These are phyloP conservation scores for Achaetomium macrosporum DNA, from an alignment of 2,329 filamentous ascomycete species.

Conservation along the genomic window DNA sequence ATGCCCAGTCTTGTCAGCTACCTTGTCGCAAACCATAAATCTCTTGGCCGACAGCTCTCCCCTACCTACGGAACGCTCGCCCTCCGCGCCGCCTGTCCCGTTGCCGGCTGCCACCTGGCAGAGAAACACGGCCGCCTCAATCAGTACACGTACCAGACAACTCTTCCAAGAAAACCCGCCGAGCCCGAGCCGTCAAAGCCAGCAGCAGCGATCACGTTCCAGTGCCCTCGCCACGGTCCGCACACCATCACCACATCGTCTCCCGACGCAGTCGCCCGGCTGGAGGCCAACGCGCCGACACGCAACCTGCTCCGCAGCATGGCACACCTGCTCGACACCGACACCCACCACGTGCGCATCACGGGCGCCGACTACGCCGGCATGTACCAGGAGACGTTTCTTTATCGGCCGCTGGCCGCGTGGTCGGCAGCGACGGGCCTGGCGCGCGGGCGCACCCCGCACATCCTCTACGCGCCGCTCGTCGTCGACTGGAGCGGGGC, in stretches of 20 bases:
- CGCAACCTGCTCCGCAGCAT: constrained; percentile 12
- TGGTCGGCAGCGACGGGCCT: constrained; percentile 1
- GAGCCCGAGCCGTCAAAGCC: neutral
- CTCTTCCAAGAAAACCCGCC: too few relatives aligned
- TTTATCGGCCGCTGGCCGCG: constrained; percentile 8
- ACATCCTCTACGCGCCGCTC: constrained; percentile 9
- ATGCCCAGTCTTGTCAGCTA: constrained; percentile 1
- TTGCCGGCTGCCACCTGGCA: constrained; percentile 1
- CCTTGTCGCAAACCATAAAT: neutral
- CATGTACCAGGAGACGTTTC: constrained; percentile 9
- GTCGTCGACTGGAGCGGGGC: constrained; percentile 12
- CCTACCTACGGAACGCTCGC: constrained; percentile 3
- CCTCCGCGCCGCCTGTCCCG: constrained; percentile 8
- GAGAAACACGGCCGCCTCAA: constrained; percentile 9
- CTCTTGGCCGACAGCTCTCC: constrained; percentile 9
- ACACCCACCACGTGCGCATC: constrained; percentile 4
- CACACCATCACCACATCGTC: neutral
- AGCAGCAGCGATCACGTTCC: neutral
- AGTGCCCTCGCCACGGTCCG: constrained; percentile 6
- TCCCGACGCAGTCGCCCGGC: neutral
- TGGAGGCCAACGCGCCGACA: constrained; percentile 7
- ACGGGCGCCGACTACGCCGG: constrained; percentile 13
- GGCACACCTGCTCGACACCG: constrained; percentile 3
- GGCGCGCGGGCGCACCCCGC: neutral
- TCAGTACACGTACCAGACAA: neutral